phyloP scores from a whole-genome alignment of 129 eudicot species.

The Calendula officinalis region DNA sequence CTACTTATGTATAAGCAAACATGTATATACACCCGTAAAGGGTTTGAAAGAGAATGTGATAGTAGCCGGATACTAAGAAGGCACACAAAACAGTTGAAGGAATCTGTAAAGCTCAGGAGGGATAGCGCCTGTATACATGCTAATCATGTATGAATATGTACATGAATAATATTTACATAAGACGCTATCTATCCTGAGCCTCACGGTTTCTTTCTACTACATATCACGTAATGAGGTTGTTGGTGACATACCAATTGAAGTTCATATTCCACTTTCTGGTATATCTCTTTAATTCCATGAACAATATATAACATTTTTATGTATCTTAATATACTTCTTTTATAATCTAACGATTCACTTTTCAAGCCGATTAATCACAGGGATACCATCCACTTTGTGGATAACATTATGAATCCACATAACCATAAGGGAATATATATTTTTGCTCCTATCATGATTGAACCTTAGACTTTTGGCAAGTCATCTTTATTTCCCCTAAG shows the following conservation, averaged over 20 bases:
- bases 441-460: too few relatives aligned
- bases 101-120: constrained; percentile 47
- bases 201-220: constrained; percentile 32
- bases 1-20: background rate
- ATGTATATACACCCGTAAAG: background rate
- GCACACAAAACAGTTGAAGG: constrained; percentile 18
- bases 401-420: too few relatives aligned
- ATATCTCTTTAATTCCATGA: background rate
- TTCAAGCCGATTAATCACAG: too few relatives aligned
- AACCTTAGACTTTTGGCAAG: too few relatives aligned
- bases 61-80: constrained; percentile 2
- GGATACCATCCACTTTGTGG: too few relatives aligned
- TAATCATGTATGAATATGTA: background rate
- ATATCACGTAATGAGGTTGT: background rate
- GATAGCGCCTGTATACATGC: constrained; percentile 30
- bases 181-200: constrained; percentile 48
- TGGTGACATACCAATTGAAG: background rate
- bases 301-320: background rate
- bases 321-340: too few relatives aligned
- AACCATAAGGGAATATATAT: too few relatives aligned
- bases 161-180: background rate
- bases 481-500: too few relatives aligned
- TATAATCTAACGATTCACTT: too few relatives aligned
- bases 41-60: constrained; percentile 13
- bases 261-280: constrained; percentile 6